Base-by-base conservation (phyloP, 2,329 filamentous ascomycete genomes). In the Penicillium hordei region DNA sequence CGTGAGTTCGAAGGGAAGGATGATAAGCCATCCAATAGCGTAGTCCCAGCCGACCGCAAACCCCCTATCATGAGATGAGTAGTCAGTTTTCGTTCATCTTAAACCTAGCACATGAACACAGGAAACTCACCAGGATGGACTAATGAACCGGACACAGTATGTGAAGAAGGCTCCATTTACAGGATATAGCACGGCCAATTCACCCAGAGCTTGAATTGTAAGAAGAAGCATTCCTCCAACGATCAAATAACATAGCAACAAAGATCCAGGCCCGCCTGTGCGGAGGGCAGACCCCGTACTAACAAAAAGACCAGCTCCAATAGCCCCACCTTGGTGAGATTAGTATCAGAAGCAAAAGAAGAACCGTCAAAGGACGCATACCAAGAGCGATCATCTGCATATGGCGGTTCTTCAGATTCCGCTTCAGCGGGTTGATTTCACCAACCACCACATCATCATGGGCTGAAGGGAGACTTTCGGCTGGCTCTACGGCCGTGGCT, bases 11-110 rank as follows among this genome's bases (percentile, higher is more conserved):
- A 95, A 81, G 0, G 91, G 91, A 27, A 96, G 74, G 0, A 93
- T 86, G 42, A 90, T 83, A 2, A 94, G 82, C 91, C 92, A 96
- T 74, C 92, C 88, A 63, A 96, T 75, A 5, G 89, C 90, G 71
- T 96, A 94, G 54, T 78, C 74, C 76, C 76, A 78, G 17, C 76
- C 76, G 68, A 78, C 75, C 25, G 76, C 76, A 51, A 79, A 78
- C 2, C 76, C 76, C 76, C 81, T 69, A 23, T 52, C 19, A 6
- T 44, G 13, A 17, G 33, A 5, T 9, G 5, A 50, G 9, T 9
- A 31, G 33, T 52, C 13, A 33, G 42, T 36, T 4, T 38, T 13
- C 48, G 23, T 5, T 19, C 15, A 4, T 15, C 21, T 27, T n/a
- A 3, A 31, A 19, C 19, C 3, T 7, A 17, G 33, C n/a, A 33